A percentile compares a stretch with the other conserved stretches of the same genome.
Evolutionary conservation across 2,329 filamentous ascomycete species (phyloP).

Genomic region (Chrysoporthe puriensis): DNA sequence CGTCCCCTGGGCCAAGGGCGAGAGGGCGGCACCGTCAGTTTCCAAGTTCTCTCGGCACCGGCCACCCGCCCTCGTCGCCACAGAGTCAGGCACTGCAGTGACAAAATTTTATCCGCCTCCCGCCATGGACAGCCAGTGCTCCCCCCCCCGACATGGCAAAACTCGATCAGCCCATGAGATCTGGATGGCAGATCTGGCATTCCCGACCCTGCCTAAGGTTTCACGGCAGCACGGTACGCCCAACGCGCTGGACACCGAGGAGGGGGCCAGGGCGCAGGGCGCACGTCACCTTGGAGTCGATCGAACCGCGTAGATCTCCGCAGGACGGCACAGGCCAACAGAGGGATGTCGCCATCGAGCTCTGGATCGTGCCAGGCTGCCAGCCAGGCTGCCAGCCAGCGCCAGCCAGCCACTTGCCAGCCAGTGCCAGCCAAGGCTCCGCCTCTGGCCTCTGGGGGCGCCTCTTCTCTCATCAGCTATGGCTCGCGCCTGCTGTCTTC

Average conservation of each 20-base stretch:
- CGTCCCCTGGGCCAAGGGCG: neutral
- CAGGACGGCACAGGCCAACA: neutral
- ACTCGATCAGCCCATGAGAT: neutral
- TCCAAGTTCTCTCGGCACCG: neutral
- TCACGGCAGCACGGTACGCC: too few species aligned
- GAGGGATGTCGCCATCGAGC: conserved; percentile 1
- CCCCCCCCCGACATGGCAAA: too few species aligned
- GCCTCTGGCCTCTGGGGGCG: neutral
- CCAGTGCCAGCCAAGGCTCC: neutral
- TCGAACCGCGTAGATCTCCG: neutral
- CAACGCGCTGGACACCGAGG: neutral
- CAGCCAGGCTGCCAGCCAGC: neutral
- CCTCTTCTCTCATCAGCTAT: neutral
- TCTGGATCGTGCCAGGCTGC: neutral
- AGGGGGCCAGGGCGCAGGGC: neutral
- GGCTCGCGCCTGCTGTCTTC: neutral
- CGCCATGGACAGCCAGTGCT: neutral
- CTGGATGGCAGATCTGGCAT: neutral
- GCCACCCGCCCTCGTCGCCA: neutral
- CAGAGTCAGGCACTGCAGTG: neutral
- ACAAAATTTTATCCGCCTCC: neutral
- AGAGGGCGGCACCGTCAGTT: conserved; percentile 1
- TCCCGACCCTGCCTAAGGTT: neutral
- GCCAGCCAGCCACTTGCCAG: neutral
- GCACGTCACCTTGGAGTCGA: neutral